Percentiles rank a stretch among this genome's conserved stretches.
Evolutionary conservation across 2,329 filamentous ascomycete genomes (phyloP).

Genomic region (Fusarium neocosmosporiellum): DNA sequence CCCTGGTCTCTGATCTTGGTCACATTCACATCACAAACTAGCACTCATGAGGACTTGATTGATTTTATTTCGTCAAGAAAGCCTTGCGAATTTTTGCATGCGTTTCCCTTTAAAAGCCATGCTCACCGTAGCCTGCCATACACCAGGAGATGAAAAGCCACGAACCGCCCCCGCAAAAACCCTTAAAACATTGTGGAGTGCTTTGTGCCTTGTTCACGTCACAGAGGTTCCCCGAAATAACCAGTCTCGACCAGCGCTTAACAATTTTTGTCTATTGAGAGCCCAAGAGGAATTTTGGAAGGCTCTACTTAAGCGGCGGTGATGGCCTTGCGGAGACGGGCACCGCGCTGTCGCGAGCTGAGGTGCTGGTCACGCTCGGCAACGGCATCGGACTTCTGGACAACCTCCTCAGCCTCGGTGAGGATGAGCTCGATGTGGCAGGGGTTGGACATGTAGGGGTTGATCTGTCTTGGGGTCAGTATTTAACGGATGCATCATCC

Average conservation of each 20-base stretch:
- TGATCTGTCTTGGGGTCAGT: conserved; percentile 75
- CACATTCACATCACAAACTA: background rate
- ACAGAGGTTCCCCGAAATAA: conserved; percentile 38
- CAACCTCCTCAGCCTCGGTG: conserved; percentile 95
- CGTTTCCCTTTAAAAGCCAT: conserved; percentile 54
- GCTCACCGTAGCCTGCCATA: conserved; percentile 53
- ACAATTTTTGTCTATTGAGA: conserved; percentile 34
- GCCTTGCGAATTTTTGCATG: conserved; percentile 52
- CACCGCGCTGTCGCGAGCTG: conserved; percentile 91
- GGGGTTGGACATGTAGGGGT: conserved; percentile 99
- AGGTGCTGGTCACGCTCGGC: conserved; percentile 75
- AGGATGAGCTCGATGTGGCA: conserved; percentile 99
- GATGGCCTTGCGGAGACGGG: conserved; percentile 72
- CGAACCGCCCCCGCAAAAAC: conserved; percentile 49
- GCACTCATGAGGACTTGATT: conserved; percentile 46
- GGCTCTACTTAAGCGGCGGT: conserved; percentile 66
- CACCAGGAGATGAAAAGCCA: conserved; percentile 55
- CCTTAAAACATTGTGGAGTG: conserved; percentile 42
- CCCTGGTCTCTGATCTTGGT: background rate
- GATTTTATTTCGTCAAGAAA: conserved; percentile 53
- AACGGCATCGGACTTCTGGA: conserved; percentile 93
- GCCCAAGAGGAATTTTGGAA: conserved; percentile 16
- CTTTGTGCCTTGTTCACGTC: conserved; percentile 35
- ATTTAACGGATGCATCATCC: background rate
- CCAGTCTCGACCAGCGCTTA: conserved; percentile 40